Evolutionary conservation across 1,139 yeast genomes (phyloP), one percentile per base, ranked within the genome.

Genomic region (Blastobotrys capitulatus): DNA sequence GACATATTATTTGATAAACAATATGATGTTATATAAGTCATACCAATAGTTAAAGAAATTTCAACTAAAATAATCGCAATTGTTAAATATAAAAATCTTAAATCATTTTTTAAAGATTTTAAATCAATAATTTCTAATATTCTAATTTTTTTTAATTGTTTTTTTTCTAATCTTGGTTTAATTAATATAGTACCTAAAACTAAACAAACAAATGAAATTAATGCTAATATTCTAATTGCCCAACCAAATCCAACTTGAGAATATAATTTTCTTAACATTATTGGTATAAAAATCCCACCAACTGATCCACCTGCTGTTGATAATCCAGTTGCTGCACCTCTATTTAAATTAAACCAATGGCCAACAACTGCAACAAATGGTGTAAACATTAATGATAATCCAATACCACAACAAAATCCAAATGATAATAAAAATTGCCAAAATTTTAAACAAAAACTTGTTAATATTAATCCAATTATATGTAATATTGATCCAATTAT

Each of bases 271-370:
- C 82, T 74, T 50, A 83, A 70, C 75, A 81, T 72, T 29, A 82
- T 63, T 1, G 88, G 83, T 61, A 80, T 78, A 1, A 80, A 67
- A 26, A 80, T 75, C 44, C 86, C 86, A 16, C 90, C 90, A 5
- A 82, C 62, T 29, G 82, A 74, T 0, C 88, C 88, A n/a, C 88
- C 87, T 57, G 77, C 75, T 6, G 83, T 77, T 0, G 83, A 83
- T 4, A 80, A 62, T 1, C 86, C 80, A 42, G 79, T 62, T 3
- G 86, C 87, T 52, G 76, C 64, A 1, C 83, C 89, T 51, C 89
- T 67, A 52, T 72, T 79, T 51, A 61, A 69, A 52, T 73, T 67
- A 59, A 81, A 83, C 76, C 83, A 83, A 58, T 82, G 87, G 1
- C 82, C 75, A 31, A 82, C 71, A 2, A 75, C 77, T 2, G 83